A percentile compares a stretch with the other conserved stretches of the same genome.
phyloP scores from a whole-genome alignment of 768 basidiomycete genomes.

The Exsudoporus frostii region DNA sequence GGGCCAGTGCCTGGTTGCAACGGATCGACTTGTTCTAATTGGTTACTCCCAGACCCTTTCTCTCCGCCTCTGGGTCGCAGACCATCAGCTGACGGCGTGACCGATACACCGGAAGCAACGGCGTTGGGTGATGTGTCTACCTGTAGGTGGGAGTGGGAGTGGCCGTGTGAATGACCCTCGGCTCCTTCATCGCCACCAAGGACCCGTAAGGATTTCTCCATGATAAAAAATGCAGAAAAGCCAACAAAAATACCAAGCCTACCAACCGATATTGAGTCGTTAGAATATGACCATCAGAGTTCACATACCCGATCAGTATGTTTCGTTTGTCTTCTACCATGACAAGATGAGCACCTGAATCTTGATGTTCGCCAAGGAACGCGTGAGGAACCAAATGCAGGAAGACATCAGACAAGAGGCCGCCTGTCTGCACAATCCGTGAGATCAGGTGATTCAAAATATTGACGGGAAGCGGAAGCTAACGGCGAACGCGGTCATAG shows the following conservation, averaged over 20 bases:
- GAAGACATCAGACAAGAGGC: conserved; percentile 90
- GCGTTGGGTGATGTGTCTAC: conserved; percentile 29
- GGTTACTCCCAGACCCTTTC: conserved; percentile 15
- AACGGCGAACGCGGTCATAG: conserved; percentile 92
- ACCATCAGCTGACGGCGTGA: conserved; percentile 40
- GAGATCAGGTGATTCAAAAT: conserved; percentile 16
- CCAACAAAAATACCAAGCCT: conserved; percentile 82
- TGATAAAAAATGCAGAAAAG: conserved; percentile 87
- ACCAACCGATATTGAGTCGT: conserved; percentile 8
- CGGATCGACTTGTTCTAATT: conserved; percentile 24
- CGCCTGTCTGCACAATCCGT: conserved; percentile 61
- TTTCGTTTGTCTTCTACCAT: conserved; percentile 91
- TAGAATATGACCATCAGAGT: conserved; percentile 1
- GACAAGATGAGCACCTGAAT: conserved; percentile 67
- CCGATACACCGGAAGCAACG: conserved; percentile 48
- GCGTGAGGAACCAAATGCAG: conserved; percentile 88
- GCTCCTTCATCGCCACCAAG: conserved; percentile 58
- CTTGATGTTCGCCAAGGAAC: conserved; percentile 86
- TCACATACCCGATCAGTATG: conserved; percentile 77
- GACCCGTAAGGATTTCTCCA: conserved; percentile 89
- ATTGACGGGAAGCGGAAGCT: conserved; percentile 27
- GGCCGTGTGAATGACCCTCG: conserved; percentile 47
- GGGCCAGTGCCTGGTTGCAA: conserved; percentile 43
- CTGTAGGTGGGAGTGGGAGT: conserved; percentile 59
- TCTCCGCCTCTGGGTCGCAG: conserved; percentile 46